A percentile compares a stretch with the other conserved stretches of the same genome.
Conservation (phyloP, 2,329 filamentous ascomycete genomes). For the Penicillium sp. region DNA sequence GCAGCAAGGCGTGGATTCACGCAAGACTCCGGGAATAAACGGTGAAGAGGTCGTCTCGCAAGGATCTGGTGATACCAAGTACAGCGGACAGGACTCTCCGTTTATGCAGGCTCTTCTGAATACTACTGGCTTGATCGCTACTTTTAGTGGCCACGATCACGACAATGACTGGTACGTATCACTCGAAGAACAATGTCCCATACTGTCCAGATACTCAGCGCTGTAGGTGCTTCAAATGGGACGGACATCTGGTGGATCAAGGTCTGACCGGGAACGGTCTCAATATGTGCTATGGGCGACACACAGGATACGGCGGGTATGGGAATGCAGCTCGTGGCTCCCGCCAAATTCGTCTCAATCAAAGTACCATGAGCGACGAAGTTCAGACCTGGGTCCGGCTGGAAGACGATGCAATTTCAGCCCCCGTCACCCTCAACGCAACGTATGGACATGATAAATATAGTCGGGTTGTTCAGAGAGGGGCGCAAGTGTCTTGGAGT, state of each 20-base stretch:
- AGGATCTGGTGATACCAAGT: slow-evolving; percentile 7
- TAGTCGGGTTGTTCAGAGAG: no score
- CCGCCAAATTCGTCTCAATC: slow-evolving; percentile 53
- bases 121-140: slow-evolving; percentile 54
- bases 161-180: no score
- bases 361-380: slow-evolving; percentile 44
- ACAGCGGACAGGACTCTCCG: slow-evolving; percentile 51
- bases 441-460: slow-evolving; percentile 55
- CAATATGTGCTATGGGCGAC: slow-evolving; percentile 60
- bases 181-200: no score
- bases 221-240: slow-evolving; percentile 52
- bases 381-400: slow-evolving; percentile 62
- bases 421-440: slow-evolving; percentile 54
- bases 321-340: slow-evolving; percentile 62
- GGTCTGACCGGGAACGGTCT: slow-evolving; percentile 44
- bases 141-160: slow-evolving; percentile 67
- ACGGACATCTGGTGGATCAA: slow-evolving; percentile 24
- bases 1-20: slow-evolving; percentile 41
- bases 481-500: no score
- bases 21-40: slow-evolving; percentile 48
- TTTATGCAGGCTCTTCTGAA: slow-evolving; percentile 63
- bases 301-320: slow-evolving; percentile 68
- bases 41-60: slow-evolving; percentile 42
- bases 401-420: slow-evolving; percentile 54
- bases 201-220: no score